phyloP scores from a whole-genome alignment of 2,329 filamentous ascomycete species.

The Aspergillus tubingensis region DNA sequence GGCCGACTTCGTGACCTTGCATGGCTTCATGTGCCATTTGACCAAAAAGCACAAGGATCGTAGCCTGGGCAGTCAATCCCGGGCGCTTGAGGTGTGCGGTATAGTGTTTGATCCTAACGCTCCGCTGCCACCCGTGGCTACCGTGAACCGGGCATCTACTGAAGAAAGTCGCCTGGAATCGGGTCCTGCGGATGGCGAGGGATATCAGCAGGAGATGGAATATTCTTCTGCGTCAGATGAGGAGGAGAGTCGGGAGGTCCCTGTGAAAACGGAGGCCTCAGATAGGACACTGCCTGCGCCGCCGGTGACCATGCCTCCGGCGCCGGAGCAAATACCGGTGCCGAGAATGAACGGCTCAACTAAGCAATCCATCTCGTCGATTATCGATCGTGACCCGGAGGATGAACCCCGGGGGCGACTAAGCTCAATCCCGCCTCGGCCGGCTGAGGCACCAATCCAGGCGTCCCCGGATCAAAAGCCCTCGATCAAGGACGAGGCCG shows the following conservation, averaged over 20 bases:
- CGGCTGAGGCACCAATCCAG: constrained; percentile 23
- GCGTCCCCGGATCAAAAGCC: constrained; percentile 17
- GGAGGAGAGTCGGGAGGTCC: constrained; percentile 24
- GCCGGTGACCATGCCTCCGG: constrained; percentile 17
- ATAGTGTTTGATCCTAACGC: constrained; percentile 41
- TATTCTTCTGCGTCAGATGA: constrained; percentile 35
- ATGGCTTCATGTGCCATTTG: constrained; percentile 46
- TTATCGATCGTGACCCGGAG: constrained; percentile 39
- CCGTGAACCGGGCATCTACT: constrained; percentile 35
- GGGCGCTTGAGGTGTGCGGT: constrained; percentile 43
- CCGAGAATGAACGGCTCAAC: constrained; percentile 32
- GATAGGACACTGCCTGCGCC: constrained; percentile 26
- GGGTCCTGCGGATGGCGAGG: constrained; percentile 31
- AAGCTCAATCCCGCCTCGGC: constrained; percentile 21
- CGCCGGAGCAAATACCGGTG: constrained; percentile 17
- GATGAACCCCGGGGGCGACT: constrained; percentile 26
- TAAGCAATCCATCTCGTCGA: constrained; percentile 44
- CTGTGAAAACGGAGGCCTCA: constrained; percentile 33
- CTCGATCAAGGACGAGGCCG: constrained; percentile 13
- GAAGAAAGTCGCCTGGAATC: constrained; percentile 39
- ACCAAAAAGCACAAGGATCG: constrained; percentile 47
- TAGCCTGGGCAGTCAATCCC: constrained; percentile 42
- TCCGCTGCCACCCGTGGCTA: constrained; percentile 37
- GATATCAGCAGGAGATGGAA: constrained; percentile 33
- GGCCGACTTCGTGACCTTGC: constrained; percentile 44